These are phyloP conservation scores for Tuber borchii DNA, from an alignment of 495 filamentous ascomycete genomes.

Conservation along the genomic window DNA sequence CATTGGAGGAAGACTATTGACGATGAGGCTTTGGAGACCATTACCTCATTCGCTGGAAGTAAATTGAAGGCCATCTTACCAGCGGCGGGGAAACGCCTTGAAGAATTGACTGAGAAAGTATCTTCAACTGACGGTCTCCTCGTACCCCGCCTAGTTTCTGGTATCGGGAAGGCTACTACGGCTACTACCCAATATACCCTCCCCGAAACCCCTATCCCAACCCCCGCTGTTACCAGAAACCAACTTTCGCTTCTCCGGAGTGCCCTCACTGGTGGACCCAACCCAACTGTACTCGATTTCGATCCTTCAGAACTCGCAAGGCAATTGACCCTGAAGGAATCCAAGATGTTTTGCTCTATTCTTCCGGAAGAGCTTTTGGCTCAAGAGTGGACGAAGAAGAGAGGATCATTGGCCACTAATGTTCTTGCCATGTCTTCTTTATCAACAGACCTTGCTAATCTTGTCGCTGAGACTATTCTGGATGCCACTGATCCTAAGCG, in stretches of 20 bases:
- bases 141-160: conserved; percentile 79
- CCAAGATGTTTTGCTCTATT: conserved; percentile 86
- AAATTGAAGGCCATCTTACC: conserved; percentile 63
- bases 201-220: conserved; percentile 63
- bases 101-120: conserved; percentile 77
- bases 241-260: conserved; percentile 65
- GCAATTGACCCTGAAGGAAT: conserved; percentile 90
- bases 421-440: conserved; percentile 90
- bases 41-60: conserved; percentile 69
- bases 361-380: conserved; percentile 89
- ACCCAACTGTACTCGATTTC: conserved; percentile 78
- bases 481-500: conserved; percentile 81
- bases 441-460: conserved; percentile 82
- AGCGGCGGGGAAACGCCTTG: conserved; percentile 67
- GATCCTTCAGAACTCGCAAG: conserved; percentile 87
- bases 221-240: conserved; percentile 64
- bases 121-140: conserved; percentile 64
- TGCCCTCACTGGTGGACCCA: conserved; percentile 64
- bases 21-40: conserved; percentile 62
- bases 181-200: conserved; percentile 62
- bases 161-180: conserved; percentile 79
- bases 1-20: conserved; percentile 87
- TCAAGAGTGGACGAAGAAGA: conserved; percentile 85
- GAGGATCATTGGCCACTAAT: conserved; percentile 71
- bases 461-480: conserved; percentile 94